Evolutionary conservation across 2,329 filamentous ascomycete genomes (phyloP), one percentile per base, ranked within the genome.

Genomic region (Arthrinium phaeospermum): DNA sequence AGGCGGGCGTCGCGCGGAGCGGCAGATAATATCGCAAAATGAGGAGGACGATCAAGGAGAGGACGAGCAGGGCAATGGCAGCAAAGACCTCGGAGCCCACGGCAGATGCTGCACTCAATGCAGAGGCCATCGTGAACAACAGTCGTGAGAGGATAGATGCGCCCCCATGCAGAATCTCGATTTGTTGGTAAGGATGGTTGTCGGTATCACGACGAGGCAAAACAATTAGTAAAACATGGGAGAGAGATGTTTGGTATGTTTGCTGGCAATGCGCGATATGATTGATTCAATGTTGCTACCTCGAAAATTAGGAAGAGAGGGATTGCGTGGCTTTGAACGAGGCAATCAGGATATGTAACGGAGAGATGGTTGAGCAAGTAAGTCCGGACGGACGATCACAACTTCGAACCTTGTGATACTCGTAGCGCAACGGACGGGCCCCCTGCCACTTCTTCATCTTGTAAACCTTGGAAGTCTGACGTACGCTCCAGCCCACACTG

Each of bases 21-120:
- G 96, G 96, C 13, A 99, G 90, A 83, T 95, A 99, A 85, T 94
- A 91, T 79, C 96, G 93, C 73, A 98, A 87, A 74, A 98, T 91
- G 30, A 98, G 87, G 61, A 99, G 89, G 73, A 96, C 94, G 73
- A 93, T 85, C 74, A 92, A 81, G 75, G 92, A 94, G 76, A 98
- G 93, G 76, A 90, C 81, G 76, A 95, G 83, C 51, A 98, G 88
- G 73, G 94, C 90, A 78, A 94, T 78, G 76, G 91, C 81, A 75
- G 94, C 90, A 83, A 98, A 97, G 79, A 96, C 86, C 79, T 91
- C 90, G 71, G 95, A 98, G 82, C 92, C 92, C 70, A 95, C 89
- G 46, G 94, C 91, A 74, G 91, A 91, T 76, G 88, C 84, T 72
- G 85, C 85, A 77, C 82, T 86, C 77, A 83, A 79, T 73, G 83